Evolutionary conservation across 2,329 filamentous ascomycete species (phyloP), one percentile per base, ranked within the genome.

Genomic region (Colletotrichum spaethianum): DNA sequence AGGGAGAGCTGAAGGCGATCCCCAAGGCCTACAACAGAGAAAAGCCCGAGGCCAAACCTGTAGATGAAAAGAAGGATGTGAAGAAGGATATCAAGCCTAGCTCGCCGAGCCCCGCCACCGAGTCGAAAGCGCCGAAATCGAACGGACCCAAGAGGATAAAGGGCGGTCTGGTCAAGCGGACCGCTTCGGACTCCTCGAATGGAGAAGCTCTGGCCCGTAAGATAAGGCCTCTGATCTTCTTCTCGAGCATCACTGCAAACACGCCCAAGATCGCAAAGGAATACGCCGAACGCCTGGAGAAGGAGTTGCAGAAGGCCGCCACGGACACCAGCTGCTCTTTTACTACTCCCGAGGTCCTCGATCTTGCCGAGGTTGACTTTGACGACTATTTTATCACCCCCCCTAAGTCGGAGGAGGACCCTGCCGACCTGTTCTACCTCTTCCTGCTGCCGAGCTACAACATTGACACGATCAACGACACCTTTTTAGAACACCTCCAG

Each of bases 371-470:
- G 73, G 89, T 97, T 64, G 96, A 98, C 77, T 94, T 96, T 77
- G 96, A 99, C 77, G 95, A 98, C 78, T 98, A 93, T 82, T 98
- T 98, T 79, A 91, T 97, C 70, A 89, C 88, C 2, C 89, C 91
- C 0, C 94, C 95, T 0, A 93, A 93, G 79, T 79, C 84, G 6
- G 80, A 84, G 6, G 80, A 84, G 1, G 81, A 86, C n/a, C 60
- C 70, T n/a, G 82, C 88, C 3, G 90, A 92, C 73, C 90, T 92
- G 76, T 92, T 98, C 76, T 99, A 98, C 82, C 86, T 97, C 48
- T 87, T 98, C 66, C 84, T 98, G 46, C 82, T 98, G 4, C 96
- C 96, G 0, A 95, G 93, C 74, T 98, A 98, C 85, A 97, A 98
- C 79, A 98, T 98, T 78, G 96, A 98, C 78, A 96, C 94, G 9